These are phyloP conservation scores for Conidiobolus incongruus DNA, from an alignment of 371 early-diverging fungal species.

Conservation along the genomic window DNA sequence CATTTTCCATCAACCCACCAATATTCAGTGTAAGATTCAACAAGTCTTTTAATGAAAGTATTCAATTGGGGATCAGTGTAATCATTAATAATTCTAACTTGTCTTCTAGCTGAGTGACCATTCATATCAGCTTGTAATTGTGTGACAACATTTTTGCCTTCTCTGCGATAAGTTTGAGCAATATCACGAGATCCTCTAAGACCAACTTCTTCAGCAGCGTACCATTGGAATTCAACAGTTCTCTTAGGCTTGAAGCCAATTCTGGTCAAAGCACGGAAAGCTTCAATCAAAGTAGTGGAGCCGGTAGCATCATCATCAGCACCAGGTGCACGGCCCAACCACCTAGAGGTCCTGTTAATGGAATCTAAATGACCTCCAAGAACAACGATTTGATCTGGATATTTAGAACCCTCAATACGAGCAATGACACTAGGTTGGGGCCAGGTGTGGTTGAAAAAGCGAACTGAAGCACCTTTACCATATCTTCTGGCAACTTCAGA, in stretches of 20 bases:
- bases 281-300: constrained; percentile 55
- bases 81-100: constrained; percentile 69
- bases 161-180: constrained; percentile 32
- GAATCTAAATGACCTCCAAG: constrained; percentile 83
- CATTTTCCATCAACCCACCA: constrained; percentile 3
- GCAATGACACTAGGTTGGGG: constrained; percentile 33
- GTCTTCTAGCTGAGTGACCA: constrained; percentile 24
- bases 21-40: neutral
- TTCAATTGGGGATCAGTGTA: constrained; percentile 46
- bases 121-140: constrained; percentile 59
- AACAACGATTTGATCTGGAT: constrained; percentile 42
- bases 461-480: constrained; percentile 30
- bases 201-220: too few species aligned
- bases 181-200: constrained; percentile 79
- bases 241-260: constrained; percentile 46
- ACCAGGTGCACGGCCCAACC: constrained; percentile 56
- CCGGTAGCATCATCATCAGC: constrained; percentile 82
- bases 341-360: constrained; percentile 60
- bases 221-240: too few species aligned
- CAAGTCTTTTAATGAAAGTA: constrained; percentile 12
- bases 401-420: constrained; percentile 35
- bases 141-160: constrained; percentile 30
- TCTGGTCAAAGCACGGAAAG: constrained; percentile 45
- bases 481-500: constrained; percentile 18
- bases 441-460: constrained; percentile 47